phyloP scores from a whole-genome alignment of 345 rosid genomes.

The Physaria fendleri region DNA sequence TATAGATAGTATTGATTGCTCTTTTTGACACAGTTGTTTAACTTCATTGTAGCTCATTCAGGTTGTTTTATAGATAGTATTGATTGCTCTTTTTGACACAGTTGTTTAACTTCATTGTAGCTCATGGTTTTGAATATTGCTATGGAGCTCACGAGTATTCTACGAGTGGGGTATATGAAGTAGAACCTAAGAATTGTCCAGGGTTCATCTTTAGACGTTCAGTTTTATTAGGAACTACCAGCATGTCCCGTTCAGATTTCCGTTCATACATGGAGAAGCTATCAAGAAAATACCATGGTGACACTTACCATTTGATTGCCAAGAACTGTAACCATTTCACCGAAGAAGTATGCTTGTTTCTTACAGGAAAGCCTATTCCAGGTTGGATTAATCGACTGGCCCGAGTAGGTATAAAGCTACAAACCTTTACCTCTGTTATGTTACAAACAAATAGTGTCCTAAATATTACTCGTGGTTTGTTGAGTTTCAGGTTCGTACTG shows the following conservation, averaged over 20 bases:
- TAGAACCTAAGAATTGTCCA: constrained; percentile 88
- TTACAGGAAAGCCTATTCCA: constrained; percentile 83
- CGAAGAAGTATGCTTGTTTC: constrained; percentile 58
- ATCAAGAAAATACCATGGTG: constrained; percentile 72
- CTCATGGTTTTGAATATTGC: constrained; percentile 77
- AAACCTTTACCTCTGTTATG: neutral
- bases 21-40: neutral
- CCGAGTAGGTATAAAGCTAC: constrained; percentile 46
- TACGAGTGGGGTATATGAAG: constrained; percentile 84
- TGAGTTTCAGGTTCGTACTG: constrained; percentile 83
- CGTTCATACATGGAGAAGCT: constrained; percentile 72
- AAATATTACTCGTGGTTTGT: neutral
- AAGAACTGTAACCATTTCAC: constrained; percentile 98
- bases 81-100: neutral
- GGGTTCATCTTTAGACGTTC: constrained; percentile 90
- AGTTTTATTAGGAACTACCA: constrained; percentile 55
- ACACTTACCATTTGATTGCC: constrained; percentile 88
- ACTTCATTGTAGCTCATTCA: constrained; percentile 51
- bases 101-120: constrained; percentile 35
- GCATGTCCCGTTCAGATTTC: constrained; percentile 68
- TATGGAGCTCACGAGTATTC: constrained; percentile 91
- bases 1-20: neutral
- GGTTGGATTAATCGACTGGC: constrained; percentile 97
- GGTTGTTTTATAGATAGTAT: neutral
- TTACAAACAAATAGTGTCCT: neutral